Conservation (phyloP, 495 filamentous ascomycete species). For the Aspergillus ostianus region DNA sequence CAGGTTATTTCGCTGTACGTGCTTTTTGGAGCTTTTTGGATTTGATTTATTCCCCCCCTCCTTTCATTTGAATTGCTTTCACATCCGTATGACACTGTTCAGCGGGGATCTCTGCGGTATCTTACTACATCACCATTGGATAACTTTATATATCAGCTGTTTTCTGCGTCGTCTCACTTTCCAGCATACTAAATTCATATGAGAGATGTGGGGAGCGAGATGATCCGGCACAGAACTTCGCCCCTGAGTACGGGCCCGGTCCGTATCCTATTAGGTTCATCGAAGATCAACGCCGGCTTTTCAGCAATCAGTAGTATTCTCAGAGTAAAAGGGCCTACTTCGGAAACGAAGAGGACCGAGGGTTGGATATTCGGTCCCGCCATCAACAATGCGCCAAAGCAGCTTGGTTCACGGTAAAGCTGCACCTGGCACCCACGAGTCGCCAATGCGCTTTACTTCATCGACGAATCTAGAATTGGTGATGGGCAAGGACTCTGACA, state of each 20-base stretch:
- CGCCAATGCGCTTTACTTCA: constrained; percentile 83
- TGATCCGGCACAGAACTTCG: neutral
- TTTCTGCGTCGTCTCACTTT: neutral
- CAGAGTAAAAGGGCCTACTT: neutral
- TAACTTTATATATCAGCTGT: neutral
- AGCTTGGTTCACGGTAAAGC: constrained; percentile 23
- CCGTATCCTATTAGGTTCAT: no score
- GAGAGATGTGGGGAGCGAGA: neutral
- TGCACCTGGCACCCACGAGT: constrained; percentile 54
- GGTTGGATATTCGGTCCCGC: neutral
- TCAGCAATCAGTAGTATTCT: neutral
- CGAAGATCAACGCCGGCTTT: neutral
- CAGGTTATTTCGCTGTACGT: neutral
- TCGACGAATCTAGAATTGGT: constrained; percentile 75
- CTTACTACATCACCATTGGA: no score
- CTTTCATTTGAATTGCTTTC: neutral
- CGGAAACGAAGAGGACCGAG: neutral
- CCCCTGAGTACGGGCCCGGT: no score
- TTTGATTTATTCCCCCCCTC: neutral
- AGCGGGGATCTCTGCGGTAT: no score
- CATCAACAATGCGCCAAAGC: neutral
- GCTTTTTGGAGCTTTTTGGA: neutral
- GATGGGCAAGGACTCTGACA: constrained; percentile 57
- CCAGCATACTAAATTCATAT: neutral
- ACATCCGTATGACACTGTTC: no score